Conservation (phyloP, 768 basidiomycete species). For the Suillus lakei region DNA sequence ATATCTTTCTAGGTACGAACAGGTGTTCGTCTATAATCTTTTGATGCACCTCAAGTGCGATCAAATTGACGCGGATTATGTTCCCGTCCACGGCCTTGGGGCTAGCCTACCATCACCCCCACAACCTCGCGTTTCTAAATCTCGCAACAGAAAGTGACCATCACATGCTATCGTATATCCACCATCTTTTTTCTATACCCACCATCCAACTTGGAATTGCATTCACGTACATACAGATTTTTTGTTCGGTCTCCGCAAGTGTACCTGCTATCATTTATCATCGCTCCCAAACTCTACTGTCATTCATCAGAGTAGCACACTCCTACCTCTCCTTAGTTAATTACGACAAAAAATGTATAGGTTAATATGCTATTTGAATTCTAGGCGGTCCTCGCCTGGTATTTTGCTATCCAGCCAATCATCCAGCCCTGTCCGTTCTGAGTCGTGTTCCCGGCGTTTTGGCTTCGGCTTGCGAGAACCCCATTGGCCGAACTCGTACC, state of each 20-base stretch:
- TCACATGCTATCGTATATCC: constrained; percentile 1
- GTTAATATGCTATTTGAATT: constrained; percentile 7
- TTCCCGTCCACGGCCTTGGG: constrained; percentile 79
- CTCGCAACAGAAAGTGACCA: constrained; percentile 53
- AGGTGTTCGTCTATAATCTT: constrained; percentile 86
- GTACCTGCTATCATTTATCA: constrained; percentile 9
- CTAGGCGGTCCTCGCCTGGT: not conserved
- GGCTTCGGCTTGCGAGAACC: not conserved
- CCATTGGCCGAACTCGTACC: constrained; percentile 60
- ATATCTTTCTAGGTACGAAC: constrained; percentile 69
- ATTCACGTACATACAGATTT: constrained; percentile 5
- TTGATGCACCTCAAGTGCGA: constrained; percentile 78
- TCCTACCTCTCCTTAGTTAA: constrained; percentile 1
- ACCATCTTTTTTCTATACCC: constrained; percentile 9
- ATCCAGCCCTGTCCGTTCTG: not conserved
- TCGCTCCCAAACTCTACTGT: not conserved
- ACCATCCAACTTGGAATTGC: not conserved
- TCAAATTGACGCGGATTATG: constrained; percentile 77
- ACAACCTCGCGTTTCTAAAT: constrained; percentile 55
- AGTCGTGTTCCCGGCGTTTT: not conserved
- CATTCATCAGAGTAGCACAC: not conserved
- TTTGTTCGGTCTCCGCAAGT: not conserved
- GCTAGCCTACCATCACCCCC: constrained; percentile 55
- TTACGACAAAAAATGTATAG: constrained; percentile 6
- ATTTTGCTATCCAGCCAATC: not conserved